A percentile compares a stretch with the other conserved stretches of the same genome.
Evolutionary conservation across 306 rosid genomes (phyloP).

Genomic region (Medicago lupulina): DNA sequence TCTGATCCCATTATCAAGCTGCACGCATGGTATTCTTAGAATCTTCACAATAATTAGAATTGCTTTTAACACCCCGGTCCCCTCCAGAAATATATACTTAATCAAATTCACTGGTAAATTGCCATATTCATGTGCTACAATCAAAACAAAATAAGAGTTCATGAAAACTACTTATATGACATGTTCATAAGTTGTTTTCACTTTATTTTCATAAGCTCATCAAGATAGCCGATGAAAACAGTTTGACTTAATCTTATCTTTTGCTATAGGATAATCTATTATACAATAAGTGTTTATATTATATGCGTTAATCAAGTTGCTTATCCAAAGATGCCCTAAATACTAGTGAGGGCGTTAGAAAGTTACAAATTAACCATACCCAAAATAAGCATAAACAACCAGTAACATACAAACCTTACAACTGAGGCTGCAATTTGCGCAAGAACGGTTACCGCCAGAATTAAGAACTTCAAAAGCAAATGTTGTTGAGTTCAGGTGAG

Average conservation of each 20-base stretch:
- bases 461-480: conserved; percentile 68
- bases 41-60: conserved; percentile 29
- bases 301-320: neutral
- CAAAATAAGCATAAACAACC: conserved; percentile 13
- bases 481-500: conserved; percentile 73
- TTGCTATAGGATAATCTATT: neutral
- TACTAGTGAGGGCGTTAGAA: neutral
- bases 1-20: conserved; percentile 69
- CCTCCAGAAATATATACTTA: too few species aligned
- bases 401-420: conserved; percentile 66
- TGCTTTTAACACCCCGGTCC: too few species aligned
- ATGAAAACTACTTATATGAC: neutral
- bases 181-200: neutral
- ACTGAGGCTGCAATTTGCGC: conserved; percentile 67
- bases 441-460: conserved; percentile 40
- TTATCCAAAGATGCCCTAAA: neutral
- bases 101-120: neutral
- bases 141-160: neutral
- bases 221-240: neutral
- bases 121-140: neutral
- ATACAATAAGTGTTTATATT: too few species aligned
- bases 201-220: neutral
- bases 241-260: neutral
- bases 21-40: conserved; percentile 40
- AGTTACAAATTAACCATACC: neutral